Evolutionary conservation across 148 eudicot genomes (phyloP).

Genomic region (Rhododendron simsii): DNA sequence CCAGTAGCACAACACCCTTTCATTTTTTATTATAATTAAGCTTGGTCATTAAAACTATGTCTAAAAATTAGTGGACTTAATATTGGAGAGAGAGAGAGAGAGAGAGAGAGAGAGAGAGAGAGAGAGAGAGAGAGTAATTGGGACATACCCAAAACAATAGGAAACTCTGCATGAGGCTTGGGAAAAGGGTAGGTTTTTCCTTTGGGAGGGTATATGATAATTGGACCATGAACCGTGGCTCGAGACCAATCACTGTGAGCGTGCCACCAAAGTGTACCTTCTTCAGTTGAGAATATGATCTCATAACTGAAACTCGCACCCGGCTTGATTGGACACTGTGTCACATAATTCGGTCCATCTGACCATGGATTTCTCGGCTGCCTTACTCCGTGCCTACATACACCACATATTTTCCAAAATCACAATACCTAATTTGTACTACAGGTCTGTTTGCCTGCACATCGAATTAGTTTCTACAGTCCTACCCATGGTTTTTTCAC

Average conservation of each 20-base stretch:
- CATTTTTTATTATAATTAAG: too few relatives aligned
- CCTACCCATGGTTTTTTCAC: too few relatives aligned
- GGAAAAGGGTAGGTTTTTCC: background rate
- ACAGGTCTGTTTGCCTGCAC: too few relatives aligned
- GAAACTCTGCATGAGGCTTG: background rate
- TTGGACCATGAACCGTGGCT: background rate
- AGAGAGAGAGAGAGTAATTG: background rate
- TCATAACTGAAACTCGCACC: background rate
- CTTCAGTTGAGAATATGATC: background rate
- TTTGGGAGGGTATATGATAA: background rate
- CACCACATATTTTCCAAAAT: background rate
- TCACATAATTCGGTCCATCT: constrained; percentile 1
- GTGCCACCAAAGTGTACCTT: background rate
- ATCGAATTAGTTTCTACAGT: too few relatives aligned
- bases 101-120: too few relatives aligned
- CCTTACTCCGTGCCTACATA: background rate
- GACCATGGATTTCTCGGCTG: constrained; percentile 11
- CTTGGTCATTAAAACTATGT: too few relatives aligned
- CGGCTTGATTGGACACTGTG: background rate
- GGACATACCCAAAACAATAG: background rate
- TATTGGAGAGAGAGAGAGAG: background rate
- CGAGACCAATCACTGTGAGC: background rate
- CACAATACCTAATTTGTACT: background rate
- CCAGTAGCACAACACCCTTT: too few relatives aligned
- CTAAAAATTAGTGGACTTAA: too few relatives aligned